These are phyloP conservation scores for Staphylotrichum longicolle DNA, from an alignment of 495 filamentous ascomycete genomes.

Conservation along the genomic window DNA sequence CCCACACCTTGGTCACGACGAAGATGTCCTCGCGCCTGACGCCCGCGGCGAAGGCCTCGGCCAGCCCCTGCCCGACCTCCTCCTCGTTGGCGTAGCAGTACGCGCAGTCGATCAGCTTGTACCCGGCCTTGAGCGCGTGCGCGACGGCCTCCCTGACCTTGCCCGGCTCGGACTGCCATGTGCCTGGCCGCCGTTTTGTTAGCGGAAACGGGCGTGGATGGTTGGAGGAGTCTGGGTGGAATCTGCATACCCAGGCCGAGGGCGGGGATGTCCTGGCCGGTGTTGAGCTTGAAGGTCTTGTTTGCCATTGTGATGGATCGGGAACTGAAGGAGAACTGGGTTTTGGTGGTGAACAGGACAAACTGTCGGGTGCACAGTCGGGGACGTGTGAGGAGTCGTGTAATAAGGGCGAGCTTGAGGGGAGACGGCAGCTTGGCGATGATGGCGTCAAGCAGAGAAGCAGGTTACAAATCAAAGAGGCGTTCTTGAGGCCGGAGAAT, in stretches of 20 bases:
- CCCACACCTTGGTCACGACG: conserved; percentile 82
- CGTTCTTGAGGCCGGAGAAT: neutral
- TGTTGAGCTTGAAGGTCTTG: conserved; percentile 69
- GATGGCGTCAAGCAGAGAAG: neutral
- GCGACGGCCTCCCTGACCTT: conserved; percentile 55
- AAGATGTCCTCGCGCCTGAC: conserved; percentile 77
- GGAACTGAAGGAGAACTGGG: neutral
- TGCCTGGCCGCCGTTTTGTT: conserved; percentile 44
- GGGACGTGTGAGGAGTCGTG: conserved; percentile 2
- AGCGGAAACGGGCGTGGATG: neutral
- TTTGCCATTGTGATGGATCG: conserved; percentile 41
- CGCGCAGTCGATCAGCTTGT: conserved; percentile 60
- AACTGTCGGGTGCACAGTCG: neutral
- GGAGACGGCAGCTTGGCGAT: conserved; percentile 9
- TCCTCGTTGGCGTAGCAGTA: conserved; percentile 62
- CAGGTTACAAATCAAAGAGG: conserved; percentile 9
- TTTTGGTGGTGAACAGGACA: neutral
- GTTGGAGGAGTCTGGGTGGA: neutral
- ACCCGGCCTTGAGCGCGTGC: conserved; percentile 59
- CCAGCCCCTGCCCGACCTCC: conserved; percentile 54
- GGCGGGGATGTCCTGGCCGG: conserved; percentile 70
- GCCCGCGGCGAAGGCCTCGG: conserved; percentile 63
- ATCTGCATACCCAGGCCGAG: conserved; percentile 62
- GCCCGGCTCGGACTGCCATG: conserved; percentile 71
- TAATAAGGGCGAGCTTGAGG: neutral